phyloP scores from a whole-genome alignment of 164 flowering plant species.

The Magnolia changhungtana region DNA sequence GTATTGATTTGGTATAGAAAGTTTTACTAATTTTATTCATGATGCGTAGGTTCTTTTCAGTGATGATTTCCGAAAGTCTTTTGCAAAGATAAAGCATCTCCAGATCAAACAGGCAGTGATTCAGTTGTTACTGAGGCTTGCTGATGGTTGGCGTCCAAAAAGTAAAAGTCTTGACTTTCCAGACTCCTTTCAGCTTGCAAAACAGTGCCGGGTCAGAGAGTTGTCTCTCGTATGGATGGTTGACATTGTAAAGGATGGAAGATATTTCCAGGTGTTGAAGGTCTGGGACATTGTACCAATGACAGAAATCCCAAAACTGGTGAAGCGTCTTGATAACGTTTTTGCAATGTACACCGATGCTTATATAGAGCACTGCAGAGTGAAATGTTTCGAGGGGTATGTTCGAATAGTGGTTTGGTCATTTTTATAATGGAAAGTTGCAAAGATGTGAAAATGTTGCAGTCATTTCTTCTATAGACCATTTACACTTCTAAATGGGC shows the following conservation, averaged over 20 bases:
- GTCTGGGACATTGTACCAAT: slow-evolving; percentile 69
- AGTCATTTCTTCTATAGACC: no score
- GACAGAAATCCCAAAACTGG: slow-evolving; percentile 49
- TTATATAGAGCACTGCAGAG: slow-evolving; percentile 50
- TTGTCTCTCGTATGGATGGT: slow-evolving; percentile 35
- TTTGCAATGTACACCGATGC: slow-evolving; percentile 22
- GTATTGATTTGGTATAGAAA: neutral
- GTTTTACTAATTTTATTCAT: neutral
- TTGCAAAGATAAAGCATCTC: slow-evolving; percentile 11
- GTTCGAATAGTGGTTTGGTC: slow-evolving; percentile 1
- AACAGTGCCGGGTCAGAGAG: slow-evolving; percentile 25
- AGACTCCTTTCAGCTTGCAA: slow-evolving; percentile 27
- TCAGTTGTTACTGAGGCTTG: slow-evolving; percentile 29
- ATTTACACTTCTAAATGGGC: no score
- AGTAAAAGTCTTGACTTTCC: neutral
- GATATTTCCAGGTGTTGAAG: slow-evolving; percentile 37
- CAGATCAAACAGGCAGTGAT: slow-evolving; percentile 19
- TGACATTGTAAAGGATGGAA: slow-evolving; percentile 24
- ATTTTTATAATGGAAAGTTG: neutral
- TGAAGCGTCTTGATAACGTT: slow-evolving; percentile 22
- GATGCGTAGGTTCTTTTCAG: slow-evolving; percentile 31
- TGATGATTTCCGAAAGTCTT: slow-evolving; percentile 30
- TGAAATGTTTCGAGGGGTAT: slow-evolving; percentile 56
- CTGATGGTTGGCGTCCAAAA: slow-evolving; percentile 42
- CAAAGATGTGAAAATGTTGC: no score